These are phyloP conservation scores for Candida sp. DNA, from an alignment of 1,139 yeast species.

Conservation along the genomic window DNA sequence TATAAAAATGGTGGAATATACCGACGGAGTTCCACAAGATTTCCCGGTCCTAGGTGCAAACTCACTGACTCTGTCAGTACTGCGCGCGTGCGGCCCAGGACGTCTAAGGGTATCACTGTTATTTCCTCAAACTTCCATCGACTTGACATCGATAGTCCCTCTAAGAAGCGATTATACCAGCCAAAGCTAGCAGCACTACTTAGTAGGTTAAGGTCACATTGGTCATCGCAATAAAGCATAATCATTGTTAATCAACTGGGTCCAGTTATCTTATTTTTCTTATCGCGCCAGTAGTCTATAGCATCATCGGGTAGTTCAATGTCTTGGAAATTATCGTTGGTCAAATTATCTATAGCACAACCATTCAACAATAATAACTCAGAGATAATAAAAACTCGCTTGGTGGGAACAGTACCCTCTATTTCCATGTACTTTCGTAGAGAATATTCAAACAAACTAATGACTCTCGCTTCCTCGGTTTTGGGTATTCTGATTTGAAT, in stretches of 20 bases:
- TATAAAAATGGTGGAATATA: background rate
- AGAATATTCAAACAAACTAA: slow-evolving; percentile 59
- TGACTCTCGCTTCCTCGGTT: slow-evolving; percentile 20
- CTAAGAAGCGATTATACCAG: slow-evolving; percentile 14
- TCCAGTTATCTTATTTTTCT: background rate
- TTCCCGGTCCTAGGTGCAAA: slow-evolving; percentile 30
- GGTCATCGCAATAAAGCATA: slow-evolving; percentile 8
- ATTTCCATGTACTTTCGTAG: slow-evolving; percentile 45
- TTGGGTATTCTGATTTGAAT: slow-evolving; percentile 24
- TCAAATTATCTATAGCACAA: slow-evolving; percentile 30
- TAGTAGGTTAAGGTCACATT: slow-evolving; percentile 9
- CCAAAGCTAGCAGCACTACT: slow-evolving; percentile 22
- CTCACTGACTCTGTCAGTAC: slow-evolving; percentile 39
- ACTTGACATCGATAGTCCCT: slow-evolving; percentile 14
- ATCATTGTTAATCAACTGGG: background rate
- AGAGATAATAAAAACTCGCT: slow-evolving; percentile 58
- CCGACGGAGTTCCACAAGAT: slow-evolving; percentile 35
- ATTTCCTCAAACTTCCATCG: slow-evolving; percentile 35
- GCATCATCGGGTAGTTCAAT: slow-evolving; percentile 43
- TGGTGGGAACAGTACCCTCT: slow-evolving; percentile 12
- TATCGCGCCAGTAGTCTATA: slow-evolving; percentile 43
- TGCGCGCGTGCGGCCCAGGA: slow-evolving; percentile 39
- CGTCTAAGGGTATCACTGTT: slow-evolving; percentile 38
- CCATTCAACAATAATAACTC: slow-evolving; percentile 75
- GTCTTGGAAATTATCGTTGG: slow-evolving; percentile 16